Base-by-base conservation (phyloP, 371 early-diverging fungal species). In the Fennellomyces sp. region DNA sequence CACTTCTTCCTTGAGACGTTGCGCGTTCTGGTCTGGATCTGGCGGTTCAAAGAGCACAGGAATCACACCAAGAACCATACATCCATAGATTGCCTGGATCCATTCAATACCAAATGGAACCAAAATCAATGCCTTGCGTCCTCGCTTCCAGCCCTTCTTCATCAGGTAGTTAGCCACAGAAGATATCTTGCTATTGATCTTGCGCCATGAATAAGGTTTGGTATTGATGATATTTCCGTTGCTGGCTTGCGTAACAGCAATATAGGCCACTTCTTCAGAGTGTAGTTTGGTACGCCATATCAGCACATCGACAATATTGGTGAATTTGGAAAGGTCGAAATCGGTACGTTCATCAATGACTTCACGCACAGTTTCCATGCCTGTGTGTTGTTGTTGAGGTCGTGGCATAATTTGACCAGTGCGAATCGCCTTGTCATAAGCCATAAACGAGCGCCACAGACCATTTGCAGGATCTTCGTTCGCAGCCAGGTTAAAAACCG, bases 11-110 rank as follows among this genome's bases (percentile, higher is more conserved):
- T 83, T 70, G 36, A 89, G 61, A 17, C 91, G 83, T 25, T 71
- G 69, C 5, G 66, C 39, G 19, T 72, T 67, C 8, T 66, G 64
- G 27, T 72, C 65, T 2, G 73, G 69, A 51, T 93, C 94, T 6
- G 87, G 83, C 35, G 85, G 82, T 30, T 87, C 77, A 11, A 93
- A 64, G 1, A 93, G 90, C 17, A 95, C 86, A 12, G 90, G 86
- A 2, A 90, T 72, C 1, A 91, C 78, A 13, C 95, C 94, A 6
- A 90, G 72, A 3, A 88, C 86, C 67, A 94, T 70, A 66, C 93
- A 92, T 6, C 92, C 93, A 69, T 92, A 90, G 13, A 95, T 70
- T 1, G 89, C 83, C n/a, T 80, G 73, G 2, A 91, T 76, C 67
- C 86, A 89, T 52, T 93, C 94, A 26, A 91, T 56, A 8, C 92